phyloP scores from a whole-genome alignment of 2,329 filamentous ascomycete species.

The Pezicula carpinea region DNA sequence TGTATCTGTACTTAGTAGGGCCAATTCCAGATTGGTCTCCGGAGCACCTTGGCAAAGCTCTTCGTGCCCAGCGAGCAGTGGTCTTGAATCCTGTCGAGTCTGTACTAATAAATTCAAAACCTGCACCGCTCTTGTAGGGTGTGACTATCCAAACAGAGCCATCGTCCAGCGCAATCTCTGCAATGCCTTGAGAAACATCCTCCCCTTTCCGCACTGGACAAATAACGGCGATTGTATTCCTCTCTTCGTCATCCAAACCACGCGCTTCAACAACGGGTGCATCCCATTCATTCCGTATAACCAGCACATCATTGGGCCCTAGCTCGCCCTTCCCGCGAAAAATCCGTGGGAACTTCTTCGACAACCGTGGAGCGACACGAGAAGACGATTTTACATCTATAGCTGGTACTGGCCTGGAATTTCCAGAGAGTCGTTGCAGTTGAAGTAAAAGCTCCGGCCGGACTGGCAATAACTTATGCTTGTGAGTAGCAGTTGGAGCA shows the following conservation, averaged over 20 bases:
- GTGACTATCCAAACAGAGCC: slow-evolving; percentile 54
- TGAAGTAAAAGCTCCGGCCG: slow-evolving; percentile 68
- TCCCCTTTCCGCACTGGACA: slow-evolving; percentile 54
- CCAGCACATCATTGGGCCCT: slow-evolving; percentile 63
- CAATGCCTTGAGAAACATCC: slow-evolving; percentile 31
- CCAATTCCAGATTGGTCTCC: slow-evolving; percentile 13
- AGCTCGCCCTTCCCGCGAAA: slow-evolving; percentile 60
- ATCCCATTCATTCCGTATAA: slow-evolving; percentile 59
- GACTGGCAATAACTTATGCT: slow-evolving; percentile 56
- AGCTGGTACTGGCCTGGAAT: slow-evolving; percentile 59
- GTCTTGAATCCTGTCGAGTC: slow-evolving; percentile 51
- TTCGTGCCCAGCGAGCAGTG: slow-evolving; percentile 67
- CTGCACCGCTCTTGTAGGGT: slow-evolving; percentile 47
- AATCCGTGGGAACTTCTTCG: slow-evolving; percentile 57
- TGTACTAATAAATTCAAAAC: slow-evolving; percentile 56
- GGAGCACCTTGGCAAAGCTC: slow-evolving; percentile 22
- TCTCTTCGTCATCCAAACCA: slow-evolving; percentile 45
- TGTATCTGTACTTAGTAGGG: slow-evolving; percentile 53
- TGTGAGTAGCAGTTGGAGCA: slow-evolving; percentile 50
- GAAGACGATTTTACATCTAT: slow-evolving; percentile 71
- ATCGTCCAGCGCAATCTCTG: slow-evolving; percentile 63
- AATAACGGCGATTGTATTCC: slow-evolving; percentile 63
- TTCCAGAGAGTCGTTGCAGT: slow-evolving; percentile 59
- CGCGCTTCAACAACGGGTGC: slow-evolving; percentile 53
- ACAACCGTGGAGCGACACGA: slow-evolving; percentile 54